Evolutionary conservation across 257 asterid species (phyloP), one percentile per base, ranked within the genome.

Genomic region (Lithospermum erythrorhizon): DNA sequence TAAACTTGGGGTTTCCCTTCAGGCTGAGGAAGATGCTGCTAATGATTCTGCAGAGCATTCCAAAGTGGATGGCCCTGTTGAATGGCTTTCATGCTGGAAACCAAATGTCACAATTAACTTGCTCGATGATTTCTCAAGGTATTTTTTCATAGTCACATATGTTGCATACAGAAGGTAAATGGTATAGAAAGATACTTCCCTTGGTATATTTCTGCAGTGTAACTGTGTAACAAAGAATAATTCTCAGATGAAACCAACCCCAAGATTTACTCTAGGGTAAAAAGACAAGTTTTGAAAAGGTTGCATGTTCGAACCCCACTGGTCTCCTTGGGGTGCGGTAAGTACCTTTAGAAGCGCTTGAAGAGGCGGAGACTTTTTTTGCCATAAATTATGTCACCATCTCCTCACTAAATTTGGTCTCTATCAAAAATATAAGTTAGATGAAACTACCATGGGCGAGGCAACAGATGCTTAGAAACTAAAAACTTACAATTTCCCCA

Each of bases 111-210:
- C 98, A 59, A 81, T 91, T 76, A 91, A 86, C 76, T 85, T 91
- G 77, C 95, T 84, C 18, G 98, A 91, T 71, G 98, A 91, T 83
- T 88, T 91, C 74, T 84, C 98, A 8, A 73, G 89, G 98, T 88
- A 55, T 63, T 52, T 65, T 76, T 48, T 21, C 63, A 51, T 56
- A 48, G n/a, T 8, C 72, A 59, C 29, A 53, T 22, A 37, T 20
- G 25, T 64, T 61, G 37, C 59, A 51, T 72, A 37, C 37, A 52
- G 13, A 35, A 55, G 23, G 6, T 32, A 22, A 20, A 6, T 54
- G 41, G 41, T 60, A 55, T 65, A 17, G 53, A 41, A 9, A 37
- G 18, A 13, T 41, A 41, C 49, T 8, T 41, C 14, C 4, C 49
- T 11, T 41, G 4, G 16, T 11, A 41, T 41, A 14, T 14, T 41